Evolutionary conservation across 169 alveolate genomes (phyloP).

Genomic region (Plasmodium vivax): DNA sequence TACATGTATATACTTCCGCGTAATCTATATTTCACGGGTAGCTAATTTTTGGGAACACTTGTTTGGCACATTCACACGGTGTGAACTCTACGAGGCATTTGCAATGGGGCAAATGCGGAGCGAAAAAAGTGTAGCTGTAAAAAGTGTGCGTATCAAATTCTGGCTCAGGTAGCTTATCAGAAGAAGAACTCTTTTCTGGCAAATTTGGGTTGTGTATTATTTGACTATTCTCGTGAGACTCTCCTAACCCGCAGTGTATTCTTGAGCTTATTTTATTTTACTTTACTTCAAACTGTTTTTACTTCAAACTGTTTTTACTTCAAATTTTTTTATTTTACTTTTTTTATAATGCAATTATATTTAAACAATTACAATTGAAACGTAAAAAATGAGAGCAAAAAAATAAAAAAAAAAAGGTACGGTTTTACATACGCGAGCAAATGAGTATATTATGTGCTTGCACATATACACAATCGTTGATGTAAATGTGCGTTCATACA

Average conservation of each 20-base stretch:
- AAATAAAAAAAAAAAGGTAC: background rate
- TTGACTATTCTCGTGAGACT: constrained; percentile 11
- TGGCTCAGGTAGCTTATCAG: background rate
- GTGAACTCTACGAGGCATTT: background rate
- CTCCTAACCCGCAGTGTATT: background rate
- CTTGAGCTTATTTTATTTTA: background rate
- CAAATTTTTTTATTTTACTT: background rate
- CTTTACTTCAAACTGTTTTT: too few species aligned
- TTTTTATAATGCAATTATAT: constrained; percentile 8
- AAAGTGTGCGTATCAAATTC: background rate
- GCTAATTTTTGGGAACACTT: background rate
- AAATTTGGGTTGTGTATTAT: background rate
- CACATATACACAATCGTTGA: background rate
- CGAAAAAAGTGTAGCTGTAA: background rate
- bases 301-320: too few species aligned
- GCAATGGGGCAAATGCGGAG: background rate
- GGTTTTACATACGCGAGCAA: background rate
- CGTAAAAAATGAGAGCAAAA: constrained; percentile 14
- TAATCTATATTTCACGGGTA: background rate
- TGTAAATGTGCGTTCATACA: background rate
- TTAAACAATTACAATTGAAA: constrained; percentile 35
- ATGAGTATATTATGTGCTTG: background rate
- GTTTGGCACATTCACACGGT: background rate
- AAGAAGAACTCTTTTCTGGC: background rate
- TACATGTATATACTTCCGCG: background rate